These are phyloP conservation scores for Rhizopus arrhizus DNA, from an alignment of 371 early-diverging fungal genomes.

Conservation along the genomic window DNA sequence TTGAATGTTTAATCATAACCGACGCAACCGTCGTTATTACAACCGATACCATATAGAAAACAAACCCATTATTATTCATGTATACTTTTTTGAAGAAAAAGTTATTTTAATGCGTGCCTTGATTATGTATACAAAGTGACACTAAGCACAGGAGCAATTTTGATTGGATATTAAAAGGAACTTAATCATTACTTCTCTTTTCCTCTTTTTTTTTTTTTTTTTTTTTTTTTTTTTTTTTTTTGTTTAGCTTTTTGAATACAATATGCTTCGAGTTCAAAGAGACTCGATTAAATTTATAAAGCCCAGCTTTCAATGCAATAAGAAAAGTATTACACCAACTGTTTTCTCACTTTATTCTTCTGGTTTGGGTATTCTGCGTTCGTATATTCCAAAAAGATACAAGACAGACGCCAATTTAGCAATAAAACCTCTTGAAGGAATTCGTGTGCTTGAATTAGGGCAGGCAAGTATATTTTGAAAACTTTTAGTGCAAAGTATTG, in stretches of 20 bases:
- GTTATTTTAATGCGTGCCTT: too few species aligned
- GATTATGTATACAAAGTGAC: conserved; percentile 1
- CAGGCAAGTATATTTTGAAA: conserved; percentile 34
- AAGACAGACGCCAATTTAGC: background rate
- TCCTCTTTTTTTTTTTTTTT: background rate
- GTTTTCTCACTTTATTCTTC: background rate
- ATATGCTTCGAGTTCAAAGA: conserved; percentile 10
- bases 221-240: conserved; percentile 6
- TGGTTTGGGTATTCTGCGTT: background rate
- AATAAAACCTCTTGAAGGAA: conserved; percentile 47
- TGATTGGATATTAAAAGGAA: background rate
- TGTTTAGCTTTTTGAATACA: background rate
- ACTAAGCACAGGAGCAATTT: background rate
- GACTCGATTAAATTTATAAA: background rate
- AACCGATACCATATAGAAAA: background rate
- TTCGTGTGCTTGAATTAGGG: conserved; percentile 55
- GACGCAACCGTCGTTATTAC: conserved; percentile 19
- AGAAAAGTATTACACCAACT: background rate
- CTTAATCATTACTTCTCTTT: background rate
- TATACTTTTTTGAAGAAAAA: too few species aligned
- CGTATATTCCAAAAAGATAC: conserved; percentile 4
- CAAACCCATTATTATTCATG: too few species aligned
- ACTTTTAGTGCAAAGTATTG: background rate
- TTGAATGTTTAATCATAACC: conserved; percentile 31
- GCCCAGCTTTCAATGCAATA: background rate